These are phyloP conservation scores for Solanum piurae DNA, from an alignment of 257 asterid species.

Conservation along the genomic window DNA sequence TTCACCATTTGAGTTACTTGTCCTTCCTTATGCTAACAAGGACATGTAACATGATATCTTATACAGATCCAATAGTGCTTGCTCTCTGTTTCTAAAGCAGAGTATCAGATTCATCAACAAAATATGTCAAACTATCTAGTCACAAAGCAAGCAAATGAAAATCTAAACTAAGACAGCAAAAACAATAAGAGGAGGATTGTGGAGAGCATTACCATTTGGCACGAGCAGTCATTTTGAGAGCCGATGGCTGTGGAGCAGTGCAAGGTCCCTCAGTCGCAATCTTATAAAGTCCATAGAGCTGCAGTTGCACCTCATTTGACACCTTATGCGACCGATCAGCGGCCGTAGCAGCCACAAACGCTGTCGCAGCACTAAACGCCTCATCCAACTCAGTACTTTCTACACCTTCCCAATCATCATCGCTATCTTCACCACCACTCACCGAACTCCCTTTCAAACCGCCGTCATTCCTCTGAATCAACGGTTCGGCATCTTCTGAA, in stretches of 20 bases:
- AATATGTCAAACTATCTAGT: neutral
- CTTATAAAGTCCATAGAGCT: conserved; percentile 81
- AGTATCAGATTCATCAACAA: neutral
- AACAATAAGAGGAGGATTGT: neutral
- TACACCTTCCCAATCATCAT: conserved; percentile 98
- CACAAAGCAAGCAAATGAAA: neutral
- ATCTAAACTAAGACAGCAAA: neutral
- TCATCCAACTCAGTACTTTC: conserved; percentile 98
- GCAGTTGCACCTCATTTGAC: conserved; percentile 79
- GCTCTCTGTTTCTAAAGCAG: neutral
- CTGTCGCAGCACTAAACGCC: conserved; percentile 88
- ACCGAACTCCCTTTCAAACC: neutral
- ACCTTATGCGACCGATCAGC: conserved; percentile 66
- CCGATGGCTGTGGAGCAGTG: conserved; percentile 80
- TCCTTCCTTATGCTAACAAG: neutral
- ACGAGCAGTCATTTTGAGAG: conserved; percentile 91
- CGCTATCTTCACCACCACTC: conserved; percentile 16
- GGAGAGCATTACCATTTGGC: conserved; percentile 67
- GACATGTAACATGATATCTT: neutral
- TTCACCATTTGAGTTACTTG: neutral
- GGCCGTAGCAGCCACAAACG: conserved; percentile 88
- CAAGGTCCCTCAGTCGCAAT: conserved; percentile 96
- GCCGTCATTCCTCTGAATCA: conserved; percentile 18
- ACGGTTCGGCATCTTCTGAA: conserved; percentile 39
- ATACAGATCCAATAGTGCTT: neutral